Percentiles rank a stretch among this genome's conserved stretches.
These are phyloP conservation scores for Hericium alpestre DNA, from an alignment of 768 basidiomycete genomes.

Conservation along the genomic window DNA sequence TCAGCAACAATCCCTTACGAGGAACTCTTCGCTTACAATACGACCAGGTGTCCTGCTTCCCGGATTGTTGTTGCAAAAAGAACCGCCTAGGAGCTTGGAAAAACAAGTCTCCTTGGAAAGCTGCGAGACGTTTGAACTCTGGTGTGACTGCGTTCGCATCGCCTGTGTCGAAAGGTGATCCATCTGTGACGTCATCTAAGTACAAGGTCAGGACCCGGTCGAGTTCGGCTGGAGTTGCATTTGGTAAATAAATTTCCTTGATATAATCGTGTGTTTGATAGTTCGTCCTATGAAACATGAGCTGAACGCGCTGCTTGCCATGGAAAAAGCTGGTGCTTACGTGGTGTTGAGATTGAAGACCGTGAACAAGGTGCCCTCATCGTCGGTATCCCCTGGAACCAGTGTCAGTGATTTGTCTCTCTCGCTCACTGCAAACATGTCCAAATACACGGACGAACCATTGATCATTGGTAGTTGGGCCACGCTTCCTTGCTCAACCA, in stretches of 20 bases:
- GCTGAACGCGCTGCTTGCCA: too few relatives aligned
- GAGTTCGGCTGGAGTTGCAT: not conserved
- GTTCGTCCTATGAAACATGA: not conserved
- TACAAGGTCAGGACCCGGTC: not conserved
- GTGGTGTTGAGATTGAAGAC: not conserved
- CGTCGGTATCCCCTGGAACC: conserved; percentile 6
- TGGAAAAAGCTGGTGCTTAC: not conserved
- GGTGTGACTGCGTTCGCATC: conserved; percentile 1
- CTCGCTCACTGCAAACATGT: too few relatives aligned
- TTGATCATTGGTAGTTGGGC: conserved; percentile 6
- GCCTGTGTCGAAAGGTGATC: conserved; percentile 5
- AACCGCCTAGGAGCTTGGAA: not conserved
- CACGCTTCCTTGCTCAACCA: conserved; percentile 5
- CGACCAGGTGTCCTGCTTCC: not conserved
- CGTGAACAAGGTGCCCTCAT: conserved; percentile 10
- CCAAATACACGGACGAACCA: not conserved
- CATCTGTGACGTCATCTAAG: not conserved
- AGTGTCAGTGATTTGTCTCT: not conserved
- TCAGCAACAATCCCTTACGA: too few relatives aligned
- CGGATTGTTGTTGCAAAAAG: not conserved
- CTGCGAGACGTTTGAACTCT: conserved; percentile 21
- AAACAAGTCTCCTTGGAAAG: conserved; percentile 17
- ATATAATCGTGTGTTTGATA: not conserved
- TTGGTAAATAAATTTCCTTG: not conserved
- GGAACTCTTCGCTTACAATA: conserved; percentile 10